Conservation (phyloP, 805 yeast genomes). For the Kuraishia ogatae region DNA sequence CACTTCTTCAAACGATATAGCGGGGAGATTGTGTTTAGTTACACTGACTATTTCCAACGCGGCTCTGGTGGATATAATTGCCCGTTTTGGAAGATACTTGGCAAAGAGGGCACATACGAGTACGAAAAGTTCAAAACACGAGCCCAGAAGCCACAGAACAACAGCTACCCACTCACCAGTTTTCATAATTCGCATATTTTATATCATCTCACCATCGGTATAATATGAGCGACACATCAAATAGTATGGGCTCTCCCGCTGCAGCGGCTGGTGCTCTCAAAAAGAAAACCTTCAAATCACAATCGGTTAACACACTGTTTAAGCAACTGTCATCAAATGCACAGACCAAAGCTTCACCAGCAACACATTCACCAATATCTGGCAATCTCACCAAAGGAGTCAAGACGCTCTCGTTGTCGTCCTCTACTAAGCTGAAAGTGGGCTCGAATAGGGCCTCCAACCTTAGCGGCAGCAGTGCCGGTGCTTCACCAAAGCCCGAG, state of each 20-base stretch:
- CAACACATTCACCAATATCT: constrained; percentile 7
- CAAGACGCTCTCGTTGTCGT: constrained; percentile 3
- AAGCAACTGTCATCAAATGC: constrained; percentile 7
- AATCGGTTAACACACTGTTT: constrained; percentile 18
- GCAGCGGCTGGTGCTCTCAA: constrained; percentile 8
- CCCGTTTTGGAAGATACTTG: too few species aligned
- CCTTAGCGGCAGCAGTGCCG: background rate
- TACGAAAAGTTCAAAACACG: too few species aligned
- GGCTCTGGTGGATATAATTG: too few species aligned
- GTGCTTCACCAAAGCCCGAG: background rate
- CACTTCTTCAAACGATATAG: too few species aligned
- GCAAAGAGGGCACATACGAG: too few species aligned
- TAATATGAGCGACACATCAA: background rate
- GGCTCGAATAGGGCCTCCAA: background rate
- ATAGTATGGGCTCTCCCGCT: background rate
- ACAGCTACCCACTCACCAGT: too few species aligned
- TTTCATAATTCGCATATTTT: too few species aligned
- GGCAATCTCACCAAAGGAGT: background rate
- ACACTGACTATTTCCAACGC: too few species aligned
- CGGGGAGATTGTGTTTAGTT: too few species aligned
- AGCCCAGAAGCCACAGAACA: too few species aligned
- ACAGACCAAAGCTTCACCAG: constrained; percentile 1
- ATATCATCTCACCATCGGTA: too few species aligned
- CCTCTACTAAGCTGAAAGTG: background rate
- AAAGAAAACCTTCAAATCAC: constrained; percentile 16